Conservation (phyloP, 345 rosid genomes). For the Camelina sativa region DNA sequence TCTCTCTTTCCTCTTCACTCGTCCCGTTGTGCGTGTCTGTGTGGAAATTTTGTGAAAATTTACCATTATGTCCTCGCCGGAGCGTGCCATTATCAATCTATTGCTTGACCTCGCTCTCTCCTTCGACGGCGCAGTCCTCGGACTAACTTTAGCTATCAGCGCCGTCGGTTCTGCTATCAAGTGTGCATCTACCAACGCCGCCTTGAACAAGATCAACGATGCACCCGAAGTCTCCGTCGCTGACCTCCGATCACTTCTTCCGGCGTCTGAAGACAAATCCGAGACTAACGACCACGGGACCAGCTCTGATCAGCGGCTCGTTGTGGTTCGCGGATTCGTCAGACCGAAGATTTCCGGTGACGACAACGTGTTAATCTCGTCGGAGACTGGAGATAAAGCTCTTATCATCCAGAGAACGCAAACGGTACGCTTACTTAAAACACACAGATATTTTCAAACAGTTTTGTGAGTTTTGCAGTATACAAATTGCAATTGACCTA, state of each 20-base stretch:
- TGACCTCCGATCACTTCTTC: slow-evolving; percentile 71
- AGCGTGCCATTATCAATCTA: slow-evolving; percentile 59
- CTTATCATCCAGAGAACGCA: slow-evolving; percentile 80
- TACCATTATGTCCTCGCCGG: slow-evolving; percentile 71
- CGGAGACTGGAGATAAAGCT: slow-evolving; percentile 81
- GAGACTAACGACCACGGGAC: slow-evolving; percentile 1
- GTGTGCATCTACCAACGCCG: slow-evolving; percentile 53
- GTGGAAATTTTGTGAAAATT: background rate
- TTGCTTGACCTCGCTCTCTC: slow-evolving; percentile 71
- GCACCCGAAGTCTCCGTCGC: slow-evolving; percentile 61
- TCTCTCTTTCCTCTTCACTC: background rate
- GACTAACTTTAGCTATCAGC: slow-evolving; percentile 66
- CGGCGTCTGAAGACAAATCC: slow-evolving; percentile 29
- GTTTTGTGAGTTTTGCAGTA: background rate
- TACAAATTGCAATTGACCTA: background rate
- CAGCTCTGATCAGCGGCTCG: slow-evolving; percentile 49
- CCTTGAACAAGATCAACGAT: slow-evolving; percentile 56
- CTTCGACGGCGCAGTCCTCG: slow-evolving; percentile 88
- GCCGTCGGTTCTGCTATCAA: slow-evolving; percentile 64
- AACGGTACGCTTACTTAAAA: slow-evolving; percentile 54
- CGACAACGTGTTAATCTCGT: slow-evolving; percentile 56
- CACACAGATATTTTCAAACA: background rate
- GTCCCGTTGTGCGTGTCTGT: background rate
- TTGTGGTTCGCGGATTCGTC: slow-evolving; percentile 70
- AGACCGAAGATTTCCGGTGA: slow-evolving; percentile 57